Percentiles rank a stretch among this genome's conserved stretches.
phyloP scores from a whole-genome alignment of 2,329 filamentous ascomycete genomes.

The Nectriaceae sp. region DNA sequence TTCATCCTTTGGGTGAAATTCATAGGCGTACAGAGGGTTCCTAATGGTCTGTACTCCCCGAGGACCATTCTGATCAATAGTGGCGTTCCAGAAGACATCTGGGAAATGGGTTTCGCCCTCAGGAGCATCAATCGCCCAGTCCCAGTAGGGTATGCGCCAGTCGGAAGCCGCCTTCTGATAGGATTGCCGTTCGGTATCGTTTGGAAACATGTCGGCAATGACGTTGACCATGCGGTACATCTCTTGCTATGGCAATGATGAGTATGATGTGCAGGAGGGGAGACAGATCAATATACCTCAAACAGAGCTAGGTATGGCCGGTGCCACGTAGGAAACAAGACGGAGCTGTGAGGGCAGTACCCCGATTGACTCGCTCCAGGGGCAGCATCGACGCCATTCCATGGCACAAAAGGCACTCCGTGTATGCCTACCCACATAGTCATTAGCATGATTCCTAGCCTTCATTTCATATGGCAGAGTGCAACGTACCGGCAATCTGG shows the following conservation, averaged over 20 bases:
- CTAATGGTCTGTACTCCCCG: conserved; percentile 56
- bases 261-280: conserved; percentile 5
- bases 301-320: conserved; percentile 71
- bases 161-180: conserved; percentile 53
- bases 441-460: conserved; percentile 10
- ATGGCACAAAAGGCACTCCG: conserved; percentile 66
- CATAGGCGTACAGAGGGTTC: conserved; percentile 64
- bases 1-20: conserved; percentile 60
- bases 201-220: conserved; percentile 52
- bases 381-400: conserved; percentile 53
- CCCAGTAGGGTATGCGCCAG: conserved; percentile 62
- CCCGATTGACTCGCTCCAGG: conserved; percentile 59
- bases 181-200: conserved; percentile 43
- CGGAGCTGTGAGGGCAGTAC: conserved; percentile 76
- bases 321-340: conserved; percentile 82
- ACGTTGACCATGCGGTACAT: conserved; percentile 36
- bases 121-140: conserved; percentile 56
- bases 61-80: conserved; percentile 57
- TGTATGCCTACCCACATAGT: conserved; percentile 64
- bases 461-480: conserved; percentile 4
- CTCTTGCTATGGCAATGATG: conserved; percentile 36
- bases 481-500: conserved; percentile 67
- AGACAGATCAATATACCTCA: conserved; percentile 45
- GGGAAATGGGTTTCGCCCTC: conserved; percentile 50
- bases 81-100: conserved; percentile 46